Evolutionary conservation across 1,139 yeast genomes (phyloP).

Genomic region (Scheffersomyces titani): DNA sequence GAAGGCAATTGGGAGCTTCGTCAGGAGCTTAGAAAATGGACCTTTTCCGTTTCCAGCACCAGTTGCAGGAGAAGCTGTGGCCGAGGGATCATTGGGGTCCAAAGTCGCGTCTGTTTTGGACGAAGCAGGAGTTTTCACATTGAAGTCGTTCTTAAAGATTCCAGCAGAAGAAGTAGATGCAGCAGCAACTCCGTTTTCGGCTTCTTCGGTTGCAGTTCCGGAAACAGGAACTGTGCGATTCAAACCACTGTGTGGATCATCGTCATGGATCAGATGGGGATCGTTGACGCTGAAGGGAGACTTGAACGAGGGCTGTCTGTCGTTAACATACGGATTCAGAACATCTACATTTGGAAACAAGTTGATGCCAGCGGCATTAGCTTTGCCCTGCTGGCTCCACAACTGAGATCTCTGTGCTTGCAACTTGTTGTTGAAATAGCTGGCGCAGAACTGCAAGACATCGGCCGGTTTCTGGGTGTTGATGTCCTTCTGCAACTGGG

Average conservation of each 20-base stretch:
- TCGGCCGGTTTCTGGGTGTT: constrained; percentile 65
- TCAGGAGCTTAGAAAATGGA: constrained; percentile 13
- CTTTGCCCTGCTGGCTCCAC: constrained; percentile 55
- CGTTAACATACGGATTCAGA: constrained; percentile 18
- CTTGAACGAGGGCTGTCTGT: constrained; percentile 55
- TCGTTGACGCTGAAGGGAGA: constrained; percentile 66
- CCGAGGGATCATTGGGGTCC: constrained; percentile 30
- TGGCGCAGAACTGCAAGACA: constrained; percentile 72
- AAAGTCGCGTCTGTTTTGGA: constrained; percentile 23
- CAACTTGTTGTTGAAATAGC: constrained; percentile 63
- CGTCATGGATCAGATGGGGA: constrained; percentile 53
- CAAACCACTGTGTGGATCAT: constrained; percentile 16
- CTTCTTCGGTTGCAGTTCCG: constrained; percentile 2
- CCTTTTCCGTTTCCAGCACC: constrained; percentile 8
- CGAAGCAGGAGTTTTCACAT: constrained; percentile 32
- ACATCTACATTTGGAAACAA: constrained; percentile 43
- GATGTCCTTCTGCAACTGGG: constrained; percentile 63
- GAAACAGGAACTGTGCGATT: neutral
- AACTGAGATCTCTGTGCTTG: constrained; percentile 60
- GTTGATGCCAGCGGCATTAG: constrained; percentile 53
- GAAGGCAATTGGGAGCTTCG: constrained; percentile 55
- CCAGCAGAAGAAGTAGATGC: constrained; percentile 13
- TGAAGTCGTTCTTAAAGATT: constrained; percentile 49
- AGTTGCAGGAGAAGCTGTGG: constrained; percentile 12
- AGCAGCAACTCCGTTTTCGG: constrained; percentile 1